A percentile compares a stretch with the other conserved stretches of the same genome.
Conservation (phyloP, 2,329 filamentous ascomycete species). For the Curvularia eragrostidis region DNA sequence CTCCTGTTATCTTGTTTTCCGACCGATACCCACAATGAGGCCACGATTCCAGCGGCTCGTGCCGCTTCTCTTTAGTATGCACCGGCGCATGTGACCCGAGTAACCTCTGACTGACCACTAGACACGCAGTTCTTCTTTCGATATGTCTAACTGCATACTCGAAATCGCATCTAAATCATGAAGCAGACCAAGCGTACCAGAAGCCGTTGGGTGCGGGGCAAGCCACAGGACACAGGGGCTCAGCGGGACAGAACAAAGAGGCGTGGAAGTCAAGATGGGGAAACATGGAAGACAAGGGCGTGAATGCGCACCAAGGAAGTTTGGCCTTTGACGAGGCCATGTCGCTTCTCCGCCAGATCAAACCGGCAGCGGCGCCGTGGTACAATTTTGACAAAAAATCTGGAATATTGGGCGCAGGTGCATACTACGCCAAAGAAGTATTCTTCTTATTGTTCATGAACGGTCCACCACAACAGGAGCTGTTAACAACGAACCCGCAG, state of each 20-base stretch:
- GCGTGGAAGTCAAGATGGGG: constrained; percentile 35
- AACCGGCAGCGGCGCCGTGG: constrained; percentile 50
- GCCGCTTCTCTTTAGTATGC: constrained; percentile 47
- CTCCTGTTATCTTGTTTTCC: constrained; percentile 20
- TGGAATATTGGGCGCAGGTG: constrained; percentile 63
- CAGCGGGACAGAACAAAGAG: constrained; percentile 8
- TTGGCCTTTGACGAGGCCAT: constrained; percentile 50
- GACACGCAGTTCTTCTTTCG: constrained; percentile 40
- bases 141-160: constrained; percentile 37
- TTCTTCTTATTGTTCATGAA: constrained; percentile 72
- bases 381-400: constrained; percentile 59
- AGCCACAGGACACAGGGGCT: constrained; percentile 13
- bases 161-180: constrained; percentile 28
- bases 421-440: constrained; percentile 67
- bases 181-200: constrained; percentile 33
- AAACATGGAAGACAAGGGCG: constrained; percentile 15
- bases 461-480: constrained; percentile 58
- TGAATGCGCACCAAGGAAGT: constrained; percentile 28
- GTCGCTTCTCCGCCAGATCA: constrained; percentile 51
- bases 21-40: constrained; percentile 40
- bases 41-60: constrained; percentile 45
- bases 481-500: constrained; percentile 47
- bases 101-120: constrained; percentile 30
- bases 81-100: constrained; percentile 8
- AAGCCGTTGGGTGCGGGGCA: constrained; percentile 30